These are phyloP conservation scores for Trametes coccinea DNA, from an alignment of 768 basidiomycete species.

Conservation along the genomic window DNA sequence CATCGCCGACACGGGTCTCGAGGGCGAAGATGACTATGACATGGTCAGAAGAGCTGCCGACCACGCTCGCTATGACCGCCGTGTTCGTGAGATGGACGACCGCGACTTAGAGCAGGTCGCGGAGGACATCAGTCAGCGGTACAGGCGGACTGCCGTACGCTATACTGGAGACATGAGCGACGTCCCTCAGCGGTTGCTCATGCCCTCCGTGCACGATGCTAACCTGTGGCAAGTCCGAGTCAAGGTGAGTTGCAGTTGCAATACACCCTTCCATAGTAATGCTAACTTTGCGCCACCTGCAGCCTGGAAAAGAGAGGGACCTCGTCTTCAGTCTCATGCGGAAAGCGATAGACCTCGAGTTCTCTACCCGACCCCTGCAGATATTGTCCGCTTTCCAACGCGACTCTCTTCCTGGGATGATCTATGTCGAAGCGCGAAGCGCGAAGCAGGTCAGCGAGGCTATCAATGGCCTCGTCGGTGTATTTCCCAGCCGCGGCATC, in stretches of 20 bases:
- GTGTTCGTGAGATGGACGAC: constrained; percentile 73
- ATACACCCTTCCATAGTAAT: not conserved
- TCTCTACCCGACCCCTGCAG: constrained; percentile 72
- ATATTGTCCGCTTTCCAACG: constrained; percentile 95
- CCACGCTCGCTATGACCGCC: constrained; percentile 69
- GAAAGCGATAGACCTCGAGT: constrained; percentile 85
- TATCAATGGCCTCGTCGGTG: constrained; percentile 87
- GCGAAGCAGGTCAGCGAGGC: constrained; percentile 85
- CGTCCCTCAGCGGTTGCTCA: constrained; percentile 88
- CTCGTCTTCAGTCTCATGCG: constrained; percentile 94
- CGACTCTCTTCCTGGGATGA: constrained; percentile 92
- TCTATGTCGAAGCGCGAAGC: constrained; percentile 93
- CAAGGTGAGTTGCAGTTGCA: constrained; percentile 54
- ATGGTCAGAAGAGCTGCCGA: constrained; percentile 49
- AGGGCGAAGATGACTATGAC: constrained; percentile 70
- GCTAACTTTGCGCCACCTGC: constrained; percentile 1
- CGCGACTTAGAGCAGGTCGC: constrained; percentile 85
- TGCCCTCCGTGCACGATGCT: constrained; percentile 96
- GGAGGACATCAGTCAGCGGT: constrained; percentile 75
- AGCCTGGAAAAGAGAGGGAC: constrained; percentile 92
- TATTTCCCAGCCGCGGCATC: constrained; percentile 82
- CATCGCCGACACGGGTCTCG: constrained; percentile 59
- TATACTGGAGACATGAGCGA: constrained; percentile 93
- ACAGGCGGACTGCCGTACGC: constrained; percentile 65
- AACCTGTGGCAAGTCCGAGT: constrained; percentile 95